A percentile compares a stretch with the other conserved stretches of the same genome.
phyloP scores from a whole-genome alignment of 1,284 basidiomycete species.

The Fomes fomentarius region DNA sequence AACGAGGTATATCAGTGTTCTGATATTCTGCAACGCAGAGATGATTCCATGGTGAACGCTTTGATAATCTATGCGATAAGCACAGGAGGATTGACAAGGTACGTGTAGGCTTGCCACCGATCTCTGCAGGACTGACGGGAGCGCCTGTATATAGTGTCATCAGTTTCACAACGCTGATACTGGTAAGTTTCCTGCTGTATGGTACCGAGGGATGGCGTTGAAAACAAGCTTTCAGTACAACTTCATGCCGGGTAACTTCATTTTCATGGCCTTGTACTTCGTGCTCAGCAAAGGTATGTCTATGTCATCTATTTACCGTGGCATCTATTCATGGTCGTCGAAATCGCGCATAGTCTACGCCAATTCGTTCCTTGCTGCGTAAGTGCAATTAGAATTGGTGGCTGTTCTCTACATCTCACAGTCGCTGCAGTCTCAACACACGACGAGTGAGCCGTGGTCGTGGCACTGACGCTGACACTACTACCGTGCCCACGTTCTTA shows the following conservation, averaged over 20 bases:
- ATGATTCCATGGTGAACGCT: slow-evolving; percentile 61
- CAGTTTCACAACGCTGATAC: slow-evolving; percentile 58
- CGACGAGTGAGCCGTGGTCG: slow-evolving; percentile 45
- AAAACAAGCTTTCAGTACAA: slow-evolving; percentile 49
- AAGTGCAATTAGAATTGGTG: slow-evolving; percentile 24
- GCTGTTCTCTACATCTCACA: not conserved
- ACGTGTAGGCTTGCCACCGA: slow-evolving; percentile 14
- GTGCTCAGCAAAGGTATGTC: slow-evolving; percentile 61
- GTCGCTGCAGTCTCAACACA: slow-evolving; percentile 43
- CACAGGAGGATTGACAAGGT: slow-evolving; percentile 67
- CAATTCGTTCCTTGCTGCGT: slow-evolving; percentile 72
- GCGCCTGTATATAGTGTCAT: slow-evolving; percentile 44
- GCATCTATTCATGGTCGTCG: not conserved
- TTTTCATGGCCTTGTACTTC: slow-evolving; percentile 63
- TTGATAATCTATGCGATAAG: slow-evolving; percentile 59
- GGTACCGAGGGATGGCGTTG: not conserved
- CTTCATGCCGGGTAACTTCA: slow-evolving; percentile 54
- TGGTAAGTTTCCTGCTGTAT: slow-evolving; percentile 43
- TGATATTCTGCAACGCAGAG: slow-evolving; percentile 38
- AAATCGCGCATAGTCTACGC: slow-evolving; percentile 63
- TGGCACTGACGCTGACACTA: slow-evolving; percentile 43
- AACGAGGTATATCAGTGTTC: not conserved
- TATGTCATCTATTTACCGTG: slow-evolving; percentile 1
- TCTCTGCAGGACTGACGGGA: slow-evolving; percentile 4
- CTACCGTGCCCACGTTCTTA: slow-evolving; percentile 44